Evolutionary conservation across 2,329 filamentous ascomycete genomes (phyloP).

Genomic region (Colletotrichum sp.): DNA sequence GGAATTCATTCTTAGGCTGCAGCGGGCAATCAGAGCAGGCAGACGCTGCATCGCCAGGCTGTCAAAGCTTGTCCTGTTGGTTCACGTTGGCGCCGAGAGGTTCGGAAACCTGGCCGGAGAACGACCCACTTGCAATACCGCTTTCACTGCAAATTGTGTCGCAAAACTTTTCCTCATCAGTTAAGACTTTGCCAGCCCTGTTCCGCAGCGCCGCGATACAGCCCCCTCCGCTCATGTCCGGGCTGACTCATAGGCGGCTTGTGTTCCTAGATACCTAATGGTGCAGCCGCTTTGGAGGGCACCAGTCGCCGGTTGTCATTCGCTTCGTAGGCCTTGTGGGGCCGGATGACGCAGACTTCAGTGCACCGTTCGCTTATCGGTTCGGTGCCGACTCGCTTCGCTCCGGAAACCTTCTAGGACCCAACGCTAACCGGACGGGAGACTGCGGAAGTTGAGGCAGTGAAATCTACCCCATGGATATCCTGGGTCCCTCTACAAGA

Average conservation of each 20-base stretch:
- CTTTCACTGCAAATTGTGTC: neutral
- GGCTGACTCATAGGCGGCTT: neutral
- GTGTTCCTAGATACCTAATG: neutral
- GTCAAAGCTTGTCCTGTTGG: neutral
- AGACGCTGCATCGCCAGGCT: neutral
- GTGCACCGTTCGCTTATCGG: neutral
- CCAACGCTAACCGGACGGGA: neutral
- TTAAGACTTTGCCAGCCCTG: neutral
- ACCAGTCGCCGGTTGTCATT: neutral
- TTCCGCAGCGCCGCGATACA: neutral
- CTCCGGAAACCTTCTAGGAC: neutral
- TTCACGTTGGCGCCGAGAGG: neutral
- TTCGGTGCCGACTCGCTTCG: neutral
- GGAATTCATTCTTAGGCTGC: neutral
- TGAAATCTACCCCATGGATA: neutral
- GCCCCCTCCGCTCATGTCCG: neutral
- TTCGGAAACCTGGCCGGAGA: neutral
- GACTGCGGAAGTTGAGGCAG: neutral
- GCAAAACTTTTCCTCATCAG: neutral
- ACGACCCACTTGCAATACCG: neutral
- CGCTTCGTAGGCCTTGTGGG: neutral
- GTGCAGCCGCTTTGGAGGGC: neutral
- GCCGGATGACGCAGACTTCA: neutral
- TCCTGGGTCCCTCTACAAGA: neutral
- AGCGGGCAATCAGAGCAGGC: neutral